phyloP scores from a whole-genome alignment of 176 grass and related monocot species.

The Cenchrus americanus region DNA sequence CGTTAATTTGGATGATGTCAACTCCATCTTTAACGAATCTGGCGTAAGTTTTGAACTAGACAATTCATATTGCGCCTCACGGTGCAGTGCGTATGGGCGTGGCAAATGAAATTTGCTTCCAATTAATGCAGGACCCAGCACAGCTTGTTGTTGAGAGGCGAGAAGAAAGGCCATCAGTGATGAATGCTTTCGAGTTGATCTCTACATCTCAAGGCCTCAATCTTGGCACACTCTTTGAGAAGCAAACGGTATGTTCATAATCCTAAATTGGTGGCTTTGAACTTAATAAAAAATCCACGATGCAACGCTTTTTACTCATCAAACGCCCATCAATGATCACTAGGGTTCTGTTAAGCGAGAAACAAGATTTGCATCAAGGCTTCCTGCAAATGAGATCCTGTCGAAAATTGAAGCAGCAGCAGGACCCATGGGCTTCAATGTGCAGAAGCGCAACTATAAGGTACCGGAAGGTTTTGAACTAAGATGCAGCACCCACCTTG shows the following conservation, averaged over 20 bases:
- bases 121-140: constrained; percentile 49
- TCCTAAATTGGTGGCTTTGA: neutral
- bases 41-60: constrained; percentile 48
- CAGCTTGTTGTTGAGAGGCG: constrained; percentile 92
- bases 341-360: constrained; percentile 82
- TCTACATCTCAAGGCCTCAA: constrained; percentile 97
- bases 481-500: neutral
- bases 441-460: constrained; percentile 96
- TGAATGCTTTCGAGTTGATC: constrained; percentile 99
- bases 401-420: constrained; percentile 92
- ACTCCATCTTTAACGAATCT: constrained; percentile 78
- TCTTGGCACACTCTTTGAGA: constrained; percentile 92
- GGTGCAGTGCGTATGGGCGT: constrained; percentile 9
- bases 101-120: constrained; percentile 45
- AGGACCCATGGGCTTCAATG: constrained; percentile 84
- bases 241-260: constrained; percentile 64
- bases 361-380: constrained; percentile 92
- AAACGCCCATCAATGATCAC: neutral
- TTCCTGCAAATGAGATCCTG: constrained; percentile 91
- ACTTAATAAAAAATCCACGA: neutral
- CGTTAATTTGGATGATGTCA: constrained; percentile 78
- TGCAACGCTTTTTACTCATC: constrained; percentile 4
- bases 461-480: constrained; percentile 28
- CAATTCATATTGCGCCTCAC: constrained; percentile 13
- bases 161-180: constrained; percentile 68